Evolutionary conservation across 768 basidiomycete genomes (phyloP), one percentile per base, ranked within the genome.

Genomic region (Candolleomyces aberdarensis): DNA sequence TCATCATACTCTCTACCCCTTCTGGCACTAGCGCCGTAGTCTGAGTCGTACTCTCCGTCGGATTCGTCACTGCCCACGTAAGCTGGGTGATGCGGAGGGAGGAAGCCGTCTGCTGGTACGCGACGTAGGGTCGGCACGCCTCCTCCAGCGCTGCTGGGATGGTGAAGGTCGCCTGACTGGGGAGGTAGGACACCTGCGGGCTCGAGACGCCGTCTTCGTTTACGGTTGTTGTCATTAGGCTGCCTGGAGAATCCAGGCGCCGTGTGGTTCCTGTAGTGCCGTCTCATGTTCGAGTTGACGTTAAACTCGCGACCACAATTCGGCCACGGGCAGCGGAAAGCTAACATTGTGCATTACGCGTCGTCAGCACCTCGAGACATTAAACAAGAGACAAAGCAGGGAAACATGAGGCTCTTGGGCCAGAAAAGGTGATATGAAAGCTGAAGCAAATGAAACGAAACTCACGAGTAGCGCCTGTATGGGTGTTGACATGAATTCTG

Each of bases 281-380:
- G 78, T 32, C 91, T 82, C 91, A 92, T 92, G 70, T 92, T 93
- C 0, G 88, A 90, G 69, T 91, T 90, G 51, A 91, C 91, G 64
- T 91, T 92, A 74, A 92, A 92, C 61, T 87, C 83, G 39, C 88
- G 81, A 43, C 86, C 87, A 69, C 90, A 92, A 47, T 85, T 82
- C 6, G 86, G 87, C 78, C 78, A 88, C 4, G 88, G 87, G 65
- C 91, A 92, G 46, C 82, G 78, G 74, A 88, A 91, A 19, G 89
- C 91, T 89, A 69, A 43, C 63, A 62, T 40, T 55, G 17, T 9
- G 19, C 3, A 29, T 19, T 5, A 14, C 26, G 19, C 26, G 19
- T 51, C 19, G 50, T 51, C n/a, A 32, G 29, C 32, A 15, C 36
- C 36, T 36, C 29, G 49, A 11, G n/a, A 44, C 20, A 26, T 39